Conservation (phyloP, 192 early-diverging fungal species). For the Dissophora ornata region DNA sequence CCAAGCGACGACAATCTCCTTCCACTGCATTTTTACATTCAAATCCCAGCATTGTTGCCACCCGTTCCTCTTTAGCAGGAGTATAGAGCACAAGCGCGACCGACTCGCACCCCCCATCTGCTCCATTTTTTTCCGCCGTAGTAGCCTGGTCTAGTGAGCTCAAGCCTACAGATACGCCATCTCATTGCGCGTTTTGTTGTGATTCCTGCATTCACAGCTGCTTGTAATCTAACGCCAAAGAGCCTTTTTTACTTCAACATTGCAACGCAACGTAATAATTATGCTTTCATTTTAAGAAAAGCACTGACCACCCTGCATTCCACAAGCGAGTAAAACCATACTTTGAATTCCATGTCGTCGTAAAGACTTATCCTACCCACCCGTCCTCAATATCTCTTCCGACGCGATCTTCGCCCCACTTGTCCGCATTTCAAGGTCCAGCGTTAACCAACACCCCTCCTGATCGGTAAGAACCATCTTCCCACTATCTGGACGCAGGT, state of each 20-base stretch:
- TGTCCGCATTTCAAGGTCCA: no score
- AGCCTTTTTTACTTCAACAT: no score
- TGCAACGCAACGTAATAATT: no score
- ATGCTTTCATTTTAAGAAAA: no score
- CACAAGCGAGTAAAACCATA: not conserved
- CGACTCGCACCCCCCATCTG: no score
- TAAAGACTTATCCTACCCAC: not conserved
- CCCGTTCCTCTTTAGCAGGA: not conserved
- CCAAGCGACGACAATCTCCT: not conserved
- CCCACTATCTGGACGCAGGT: not conserved
- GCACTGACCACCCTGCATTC: slow-evolving; percentile 5
- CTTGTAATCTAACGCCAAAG: no score
- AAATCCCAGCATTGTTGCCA: not conserved
- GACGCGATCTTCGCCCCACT: not conserved
- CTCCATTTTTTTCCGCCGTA: no score
- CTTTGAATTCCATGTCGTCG: slow-evolving; percentile 4
- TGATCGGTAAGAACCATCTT: not conserved
- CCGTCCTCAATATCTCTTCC: not conserved
- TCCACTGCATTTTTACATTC: not conserved
- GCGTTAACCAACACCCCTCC: no score
- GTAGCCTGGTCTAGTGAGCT: no score
- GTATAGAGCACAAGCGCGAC: no score
- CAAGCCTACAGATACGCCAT: not conserved
- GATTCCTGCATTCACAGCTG: no score
- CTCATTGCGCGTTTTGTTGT: not conserved